Conservation (phyloP, 78 protist species). For the Isochrysis galbana region DNA sequence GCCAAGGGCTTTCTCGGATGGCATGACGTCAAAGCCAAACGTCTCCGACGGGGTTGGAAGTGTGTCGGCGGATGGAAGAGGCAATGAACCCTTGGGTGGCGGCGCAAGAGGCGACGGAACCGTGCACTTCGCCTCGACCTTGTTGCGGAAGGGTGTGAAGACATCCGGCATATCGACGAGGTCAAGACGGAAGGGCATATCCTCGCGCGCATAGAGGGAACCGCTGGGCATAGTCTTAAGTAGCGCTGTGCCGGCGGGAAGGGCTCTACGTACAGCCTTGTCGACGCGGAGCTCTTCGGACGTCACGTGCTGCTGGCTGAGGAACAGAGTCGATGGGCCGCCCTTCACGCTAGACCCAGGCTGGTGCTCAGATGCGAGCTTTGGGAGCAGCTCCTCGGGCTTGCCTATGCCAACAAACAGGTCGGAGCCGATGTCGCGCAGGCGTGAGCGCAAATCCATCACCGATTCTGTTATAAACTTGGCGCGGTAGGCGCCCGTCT, state of each 20-base stretch:
- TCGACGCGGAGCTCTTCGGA: not conserved
- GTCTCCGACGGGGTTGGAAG: not conserved
- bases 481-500: slow-evolving; percentile 28
- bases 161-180: not conserved
- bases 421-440: slow-evolving; percentile 34
- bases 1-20: not conserved
- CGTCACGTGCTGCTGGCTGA: not conserved
- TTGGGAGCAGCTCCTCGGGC: slow-evolving; percentile 45
- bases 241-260: not conserved
- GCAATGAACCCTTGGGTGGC: not conserved
- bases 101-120: not conserved
- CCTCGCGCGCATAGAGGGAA: not conserved
- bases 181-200: not conserved
- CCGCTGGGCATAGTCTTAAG: not conserved
- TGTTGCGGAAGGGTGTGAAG: slow-evolving; percentile 13
- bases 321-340: not conserved
- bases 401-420: slow-evolving; percentile 42
- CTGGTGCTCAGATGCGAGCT: not conserved
- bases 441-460: not conserved
- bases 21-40: not conserved
- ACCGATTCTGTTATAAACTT: slow-evolving; percentile 31
- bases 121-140: not conserved
- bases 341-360: not conserved
- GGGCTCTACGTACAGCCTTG: not conserved
- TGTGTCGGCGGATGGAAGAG: not conserved